These are phyloP conservation scores for Dissoconium aciculare DNA, from an alignment of 2,329 filamentous ascomycete species.

Conservation along the genomic window DNA sequence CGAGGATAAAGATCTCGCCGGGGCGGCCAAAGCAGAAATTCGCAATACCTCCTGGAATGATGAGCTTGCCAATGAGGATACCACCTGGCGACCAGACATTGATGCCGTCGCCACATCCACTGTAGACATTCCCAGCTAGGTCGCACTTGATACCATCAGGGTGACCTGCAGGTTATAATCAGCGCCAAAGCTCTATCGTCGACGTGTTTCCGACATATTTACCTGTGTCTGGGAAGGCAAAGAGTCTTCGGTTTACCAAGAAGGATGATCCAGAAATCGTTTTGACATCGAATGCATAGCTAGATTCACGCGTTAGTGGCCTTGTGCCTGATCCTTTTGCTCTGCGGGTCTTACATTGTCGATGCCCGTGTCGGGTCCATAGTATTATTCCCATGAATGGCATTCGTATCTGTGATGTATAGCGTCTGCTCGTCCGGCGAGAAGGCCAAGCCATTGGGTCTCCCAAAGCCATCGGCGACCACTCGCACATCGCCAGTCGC, in stretches of 20 bases:
- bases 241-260: slow-evolving; percentile 16
- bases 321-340: too few relatives aligned
- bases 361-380: slow-evolving; percentile 31
- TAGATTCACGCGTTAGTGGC: slow-evolving; percentile 4
- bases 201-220: slow-evolving; percentile 1
- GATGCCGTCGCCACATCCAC: slow-evolving; percentile 40
- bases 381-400: slow-evolving; percentile 28
- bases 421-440: slow-evolving; percentile 37
- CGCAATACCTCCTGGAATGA: slow-evolving; percentile 28
- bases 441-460: slow-evolving; percentile 45
- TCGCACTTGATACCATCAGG: slow-evolving; percentile 47
- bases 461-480: slow-evolving; percentile 42
- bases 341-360: slow-evolving; percentile 32
- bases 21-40: slow-evolving; percentile 21
- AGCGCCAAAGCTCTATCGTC: neutral
- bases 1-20: slow-evolving; percentile 17
- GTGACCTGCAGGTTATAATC: slow-evolving; percentile 26
- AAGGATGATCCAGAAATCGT: slow-evolving; percentile 14
- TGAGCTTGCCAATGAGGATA: slow-evolving; percentile 42
- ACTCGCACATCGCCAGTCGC: slow-evolving; percentile 37
- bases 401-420: slow-evolving; percentile 45
- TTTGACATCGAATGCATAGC: slow-evolving; percentile 21
- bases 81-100: slow-evolving; percentile 40
- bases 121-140: slow-evolving; percentile 40
- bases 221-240: slow-evolving; percentile 18